Evolutionary conservation across 1,139 yeast genomes (phyloP).

Genomic region (Protomyces pachydermus): DNA sequence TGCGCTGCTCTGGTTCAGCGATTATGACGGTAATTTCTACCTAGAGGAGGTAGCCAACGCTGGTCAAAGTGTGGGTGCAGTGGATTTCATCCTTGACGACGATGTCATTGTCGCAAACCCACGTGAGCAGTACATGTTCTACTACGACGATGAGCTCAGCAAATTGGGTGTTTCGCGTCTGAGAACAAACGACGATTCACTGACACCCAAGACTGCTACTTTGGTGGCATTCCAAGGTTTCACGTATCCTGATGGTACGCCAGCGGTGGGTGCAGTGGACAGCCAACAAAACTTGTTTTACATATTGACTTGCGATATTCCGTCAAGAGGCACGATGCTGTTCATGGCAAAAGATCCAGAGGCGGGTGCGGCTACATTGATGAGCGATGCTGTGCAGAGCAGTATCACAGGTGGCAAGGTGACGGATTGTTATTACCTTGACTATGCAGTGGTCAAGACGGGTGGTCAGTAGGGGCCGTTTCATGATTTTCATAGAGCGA

Average conservation of each 20-base stretch:
- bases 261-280: not conserved
- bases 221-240: not conserved
- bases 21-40: not conserved
- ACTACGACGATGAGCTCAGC: not conserved
- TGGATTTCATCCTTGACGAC: not conserved
- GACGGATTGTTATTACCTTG: not conserved
- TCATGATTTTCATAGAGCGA: no score
- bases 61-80: not conserved
- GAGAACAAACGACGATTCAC: not conserved
- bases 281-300: not conserved
- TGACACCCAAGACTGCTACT: not conserved
- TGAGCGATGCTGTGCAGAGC: not conserved
- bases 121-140: not conserved
- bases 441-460: not conserved
- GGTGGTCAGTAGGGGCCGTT: no score
- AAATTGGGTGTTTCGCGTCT: not conserved
- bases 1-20: not conserved
- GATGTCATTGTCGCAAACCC: not conserved
- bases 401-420: not conserved
- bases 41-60: not conserved
- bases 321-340: not conserved
- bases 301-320: not conserved
- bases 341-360: not conserved
- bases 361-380: not conserved
- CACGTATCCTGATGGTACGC: not conserved